These are phyloP conservation scores for Pseudopyricularia javanii DNA, from an alignment of 2,329 filamentous ascomycete species.

Conservation along the genomic window DNA sequence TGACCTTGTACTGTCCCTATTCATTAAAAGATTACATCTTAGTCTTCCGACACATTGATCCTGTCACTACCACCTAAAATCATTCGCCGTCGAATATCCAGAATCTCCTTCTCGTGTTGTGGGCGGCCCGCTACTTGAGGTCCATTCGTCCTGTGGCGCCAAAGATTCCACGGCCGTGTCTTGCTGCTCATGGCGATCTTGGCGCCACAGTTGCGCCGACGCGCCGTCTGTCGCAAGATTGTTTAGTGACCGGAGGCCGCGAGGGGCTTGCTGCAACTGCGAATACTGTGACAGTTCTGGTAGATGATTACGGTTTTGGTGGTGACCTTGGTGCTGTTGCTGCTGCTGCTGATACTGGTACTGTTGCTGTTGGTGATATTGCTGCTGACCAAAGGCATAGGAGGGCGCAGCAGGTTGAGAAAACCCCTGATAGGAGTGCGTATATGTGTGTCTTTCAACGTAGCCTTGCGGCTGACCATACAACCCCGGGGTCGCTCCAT, in stretches of 20 bases:
- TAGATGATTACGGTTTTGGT: not conserved
- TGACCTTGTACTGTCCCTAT: not conserved
- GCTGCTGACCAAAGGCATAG: not conserved
- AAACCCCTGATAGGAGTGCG: not conserved
- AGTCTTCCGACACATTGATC: not conserved
- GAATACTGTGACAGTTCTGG: not conserved
- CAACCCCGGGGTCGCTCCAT: not conserved
- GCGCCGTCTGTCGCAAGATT: not conserved
- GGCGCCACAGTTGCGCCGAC: not conserved
- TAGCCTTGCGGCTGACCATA: not conserved
- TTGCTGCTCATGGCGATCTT: not conserved
- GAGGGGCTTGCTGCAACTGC: not conserved
- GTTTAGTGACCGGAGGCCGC: not conserved
- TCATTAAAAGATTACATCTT: not conserved
- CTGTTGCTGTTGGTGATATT: slow-evolving; percentile 1
- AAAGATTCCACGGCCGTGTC: not conserved
- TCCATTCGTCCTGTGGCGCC: not conserved
- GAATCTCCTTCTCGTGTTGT: not conserved
- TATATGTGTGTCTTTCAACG: not conserved
- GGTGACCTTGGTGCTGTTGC: not conserved
- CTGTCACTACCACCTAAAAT: not conserved
- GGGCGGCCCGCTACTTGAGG: not conserved
- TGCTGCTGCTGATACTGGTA: not conserved
- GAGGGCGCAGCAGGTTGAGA: not conserved
- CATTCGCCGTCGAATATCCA: not conserved